These are phyloP conservation scores for Quercus lobata DNA, from an alignment of 331 rosid genomes.

Conservation along the genomic window DNA sequence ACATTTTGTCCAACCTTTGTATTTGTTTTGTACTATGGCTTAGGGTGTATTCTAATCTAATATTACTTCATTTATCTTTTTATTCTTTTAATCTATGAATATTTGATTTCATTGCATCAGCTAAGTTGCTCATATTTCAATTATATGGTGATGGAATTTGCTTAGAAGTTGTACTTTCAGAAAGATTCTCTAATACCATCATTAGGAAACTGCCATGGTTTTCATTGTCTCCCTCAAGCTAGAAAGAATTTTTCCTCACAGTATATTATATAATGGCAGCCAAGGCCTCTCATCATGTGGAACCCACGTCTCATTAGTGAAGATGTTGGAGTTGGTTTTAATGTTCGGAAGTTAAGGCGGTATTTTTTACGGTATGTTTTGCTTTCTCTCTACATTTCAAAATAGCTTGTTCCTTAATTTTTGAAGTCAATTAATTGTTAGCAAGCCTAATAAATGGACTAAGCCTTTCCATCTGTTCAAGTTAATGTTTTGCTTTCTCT, in stretches of 20 bases:
- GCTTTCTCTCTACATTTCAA: neutral
- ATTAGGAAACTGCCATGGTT: neutral
- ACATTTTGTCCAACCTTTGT: neutral
- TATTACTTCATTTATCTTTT: neutral
- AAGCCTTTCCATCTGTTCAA: no score
- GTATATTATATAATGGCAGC: constrained; percentile 41
- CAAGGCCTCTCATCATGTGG: constrained; percentile 97
- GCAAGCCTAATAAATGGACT: no score
- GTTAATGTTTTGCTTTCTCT: constrained; percentile 11
- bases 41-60: neutral
- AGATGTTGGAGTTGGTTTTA: constrained; percentile 92
- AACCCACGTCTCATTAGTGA: constrained; percentile 91
- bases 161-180: neutral
- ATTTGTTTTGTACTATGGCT: neutral
- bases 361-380: constrained; percentile 70
- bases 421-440: no score
- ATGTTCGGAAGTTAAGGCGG: constrained; percentile 78
- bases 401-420: no score
- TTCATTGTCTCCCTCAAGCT: neutral
- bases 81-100: neutral
- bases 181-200: neutral
- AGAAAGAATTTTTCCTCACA: neutral
- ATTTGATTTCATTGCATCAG: neutral
- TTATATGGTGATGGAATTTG: neutral
- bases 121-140: neutral